Evolutionary conservation across 208 protist genomes (phyloP).

Genomic region (Trypanosoma rangeli): DNA sequence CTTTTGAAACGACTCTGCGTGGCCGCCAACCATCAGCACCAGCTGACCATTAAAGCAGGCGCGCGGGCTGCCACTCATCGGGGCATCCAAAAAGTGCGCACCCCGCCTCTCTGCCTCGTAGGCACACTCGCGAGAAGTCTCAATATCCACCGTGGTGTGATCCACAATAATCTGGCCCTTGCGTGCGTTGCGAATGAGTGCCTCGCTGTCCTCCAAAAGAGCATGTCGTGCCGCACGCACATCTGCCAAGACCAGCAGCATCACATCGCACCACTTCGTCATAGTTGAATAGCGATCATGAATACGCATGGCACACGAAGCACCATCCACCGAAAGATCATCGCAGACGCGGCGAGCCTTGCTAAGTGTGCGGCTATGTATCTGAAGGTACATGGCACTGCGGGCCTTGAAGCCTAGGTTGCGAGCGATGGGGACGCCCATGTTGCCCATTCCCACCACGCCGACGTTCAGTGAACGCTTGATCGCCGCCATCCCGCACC

Average conservation of each 20-base stretch:
- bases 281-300: conserved; percentile 81
- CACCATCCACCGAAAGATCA: conserved; percentile 79
- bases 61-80: conserved; percentile 82
- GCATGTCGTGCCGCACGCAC: conserved; percentile 46
- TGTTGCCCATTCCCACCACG: conserved; percentile 84
- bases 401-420: conserved; percentile 89
- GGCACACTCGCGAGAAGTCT: conserved; percentile 68
- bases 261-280: conserved; percentile 88
- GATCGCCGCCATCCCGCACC: conserved; percentile 35
- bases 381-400: conserved; percentile 83
- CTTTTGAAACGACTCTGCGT: conserved; percentile 67
- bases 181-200: conserved; percentile 68
- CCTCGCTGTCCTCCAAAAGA: conserved; percentile 61
- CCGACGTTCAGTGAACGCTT: conserved; percentile 89
- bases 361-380: conserved; percentile 68
- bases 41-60: conserved; percentile 82
- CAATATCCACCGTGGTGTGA: conserved; percentile 87
- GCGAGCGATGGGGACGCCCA: conserved; percentile 82
- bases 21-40: conserved; percentile 83
- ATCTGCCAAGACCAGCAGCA: conserved; percentile 64
- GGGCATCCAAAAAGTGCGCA: conserved; percentile 83
- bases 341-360: conserved; percentile 74
- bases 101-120: conserved; percentile 57
- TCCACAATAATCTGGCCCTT: conserved; percentile 87
- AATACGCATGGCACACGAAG: conserved; percentile 81